These are phyloP conservation scores for Ophiostoma ips DNA, from an alignment of 2,329 filamentous ascomycete species.

Conservation along the genomic window DNA sequence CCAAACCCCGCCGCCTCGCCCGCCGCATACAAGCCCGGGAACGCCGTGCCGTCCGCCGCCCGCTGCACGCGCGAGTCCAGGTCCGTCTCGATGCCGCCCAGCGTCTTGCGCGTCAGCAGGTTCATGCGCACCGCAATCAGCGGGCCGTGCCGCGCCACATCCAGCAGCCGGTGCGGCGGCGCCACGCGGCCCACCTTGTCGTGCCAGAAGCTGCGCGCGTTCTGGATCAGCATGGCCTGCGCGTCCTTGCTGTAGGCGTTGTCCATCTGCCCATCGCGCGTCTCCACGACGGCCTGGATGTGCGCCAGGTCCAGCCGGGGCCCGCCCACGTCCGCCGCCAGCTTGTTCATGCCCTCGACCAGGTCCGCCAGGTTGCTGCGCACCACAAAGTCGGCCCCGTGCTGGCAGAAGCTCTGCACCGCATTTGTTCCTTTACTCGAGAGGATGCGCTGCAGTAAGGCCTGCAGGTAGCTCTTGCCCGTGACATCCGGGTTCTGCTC, in stretches of 20 bases:
- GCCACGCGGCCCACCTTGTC: constrained; percentile 38
- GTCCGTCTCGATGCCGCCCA: constrained; percentile 47
- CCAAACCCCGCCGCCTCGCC: constrained; percentile 48
- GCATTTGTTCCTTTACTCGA: constrained; percentile 36
- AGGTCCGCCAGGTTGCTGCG: constrained; percentile 41
- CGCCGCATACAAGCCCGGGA: constrained; percentile 44
- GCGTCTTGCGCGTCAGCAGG: constrained; percentile 45
- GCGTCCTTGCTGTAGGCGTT: constrained; percentile 46
- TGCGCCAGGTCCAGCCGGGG: constrained; percentile 31
- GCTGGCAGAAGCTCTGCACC: constrained; percentile 44
- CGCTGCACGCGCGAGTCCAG: constrained; percentile 41
- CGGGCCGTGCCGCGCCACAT: constrained; percentile 40
- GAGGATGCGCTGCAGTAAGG: constrained; percentile 36
- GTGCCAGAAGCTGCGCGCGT: constrained; percentile 40
- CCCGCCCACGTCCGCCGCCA: constrained; percentile 31
- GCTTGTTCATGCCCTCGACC: constrained; percentile 44
- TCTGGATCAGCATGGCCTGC: constrained; percentile 47
- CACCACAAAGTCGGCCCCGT: constrained; percentile 46
- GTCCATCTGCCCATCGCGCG: constrained; percentile 40
- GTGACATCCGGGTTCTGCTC: constrained; percentile 51
- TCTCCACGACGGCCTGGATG: constrained; percentile 34
- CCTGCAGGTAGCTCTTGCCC: constrained; percentile 38
- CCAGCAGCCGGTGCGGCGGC: constrained; percentile 37
- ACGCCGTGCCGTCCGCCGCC: constrained; percentile 29
- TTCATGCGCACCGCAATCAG: constrained; percentile 48